Conservation (phyloP, 495 filamentous ascomycete genomes). For the Penicillium angulare region DNA sequence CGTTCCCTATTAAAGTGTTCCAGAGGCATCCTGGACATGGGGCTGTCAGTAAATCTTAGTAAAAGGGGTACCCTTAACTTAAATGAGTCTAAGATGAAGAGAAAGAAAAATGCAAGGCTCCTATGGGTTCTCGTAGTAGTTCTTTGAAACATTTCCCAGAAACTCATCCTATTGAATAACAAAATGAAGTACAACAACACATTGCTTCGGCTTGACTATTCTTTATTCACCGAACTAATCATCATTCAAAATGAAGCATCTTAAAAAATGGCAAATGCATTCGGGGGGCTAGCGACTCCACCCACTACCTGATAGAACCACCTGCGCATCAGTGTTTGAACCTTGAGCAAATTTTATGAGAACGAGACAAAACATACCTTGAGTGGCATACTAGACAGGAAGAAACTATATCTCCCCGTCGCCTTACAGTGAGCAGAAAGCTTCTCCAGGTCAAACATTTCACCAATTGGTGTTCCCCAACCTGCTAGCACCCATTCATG, state of each 20-base stretch:
- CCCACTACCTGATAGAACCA: constrained; percentile 28
- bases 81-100: too few species aligned
- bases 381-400: constrained; percentile 52
- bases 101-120: too few species aligned
- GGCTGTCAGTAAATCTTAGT: too few species aligned
- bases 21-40: too few species aligned
- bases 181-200: too few species aligned
- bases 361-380: constrained; percentile 32
- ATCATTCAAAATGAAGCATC: neutral
- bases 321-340: neutral
- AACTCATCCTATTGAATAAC: too few species aligned
- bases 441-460: constrained; percentile 56
- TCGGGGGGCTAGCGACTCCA: constrained; percentile 46
- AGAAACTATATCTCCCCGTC: constrained; percentile 47
- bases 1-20: too few species aligned
- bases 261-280: constrained; percentile 43
- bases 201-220: too few species aligned
- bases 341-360: neutral
- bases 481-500: constrained; percentile 52
- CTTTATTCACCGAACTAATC: too few species aligned
- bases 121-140: too few species aligned
- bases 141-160: too few species aligned
- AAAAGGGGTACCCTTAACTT: too few species aligned
- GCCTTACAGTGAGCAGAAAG: constrained; percentile 42
- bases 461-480: constrained; percentile 56